These are phyloP conservation scores for Xylaria venustula DNA, from an alignment of 495 filamentous ascomycete genomes.

Conservation along the genomic window DNA sequence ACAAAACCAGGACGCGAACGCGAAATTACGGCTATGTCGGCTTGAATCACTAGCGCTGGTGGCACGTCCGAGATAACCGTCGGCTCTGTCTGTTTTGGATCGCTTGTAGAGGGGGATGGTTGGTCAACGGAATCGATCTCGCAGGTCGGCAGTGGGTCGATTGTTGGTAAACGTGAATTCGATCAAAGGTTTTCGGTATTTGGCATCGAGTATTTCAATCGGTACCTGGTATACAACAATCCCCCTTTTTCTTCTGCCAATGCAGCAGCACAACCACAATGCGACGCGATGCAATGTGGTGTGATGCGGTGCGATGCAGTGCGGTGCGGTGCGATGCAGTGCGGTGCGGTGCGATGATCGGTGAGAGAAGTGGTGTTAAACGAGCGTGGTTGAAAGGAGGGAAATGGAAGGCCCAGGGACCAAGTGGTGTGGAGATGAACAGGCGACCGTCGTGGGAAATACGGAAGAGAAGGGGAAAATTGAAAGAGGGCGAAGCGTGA, in stretches of 20 bases:
- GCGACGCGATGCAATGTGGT: background rate
- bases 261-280: background rate
- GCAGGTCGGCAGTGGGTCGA: background rate
- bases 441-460: background rate
- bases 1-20: background rate
- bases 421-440: background rate
- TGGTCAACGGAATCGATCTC: too few relatives aligned
- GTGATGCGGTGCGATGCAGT: background rate
- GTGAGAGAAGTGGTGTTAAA: slow-evolving; percentile 3
- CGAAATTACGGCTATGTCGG: background rate
- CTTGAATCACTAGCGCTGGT: background rate
- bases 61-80: background rate
- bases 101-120: background rate
- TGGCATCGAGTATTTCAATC: too few relatives aligned
- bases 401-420: background rate
- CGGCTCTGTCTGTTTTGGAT: background rate
- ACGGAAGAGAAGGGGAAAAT: background rate
- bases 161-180: background rate
- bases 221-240: background rate
- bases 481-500: background rate
- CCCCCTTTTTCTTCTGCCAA: background rate
- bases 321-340: background rate
- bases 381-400: slow-evolving; percentile 6
- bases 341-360: background rate
- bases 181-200: background rate